phyloP scores from a whole-genome alignment of 2,329 filamentous ascomycete genomes.

The Chalaropsis thielavioides region DNA sequence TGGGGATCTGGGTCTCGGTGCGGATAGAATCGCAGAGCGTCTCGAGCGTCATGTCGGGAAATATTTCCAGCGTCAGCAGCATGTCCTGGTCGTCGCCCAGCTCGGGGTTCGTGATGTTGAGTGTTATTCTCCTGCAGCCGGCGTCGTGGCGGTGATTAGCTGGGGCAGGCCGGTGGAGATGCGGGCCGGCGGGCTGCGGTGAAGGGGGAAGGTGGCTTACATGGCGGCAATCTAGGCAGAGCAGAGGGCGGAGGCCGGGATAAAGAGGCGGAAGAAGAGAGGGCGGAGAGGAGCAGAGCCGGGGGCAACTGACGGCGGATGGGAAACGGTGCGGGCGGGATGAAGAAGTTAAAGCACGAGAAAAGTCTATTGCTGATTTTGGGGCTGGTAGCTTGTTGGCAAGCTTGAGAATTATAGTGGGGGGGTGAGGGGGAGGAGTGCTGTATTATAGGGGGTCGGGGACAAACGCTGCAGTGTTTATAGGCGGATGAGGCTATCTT shows the following conservation, averaged over 20 bases:
- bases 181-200: no score
- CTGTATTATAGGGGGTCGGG: no score
- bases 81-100: conserved; percentile 49
- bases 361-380: neutral
- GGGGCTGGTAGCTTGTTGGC: neutral
- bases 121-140: conserved; percentile 62
- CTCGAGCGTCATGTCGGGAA: conserved; percentile 66
- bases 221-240: neutral
- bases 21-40: conserved; percentile 80
- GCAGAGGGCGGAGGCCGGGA: neutral
- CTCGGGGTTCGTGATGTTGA: conserved; percentile 67
- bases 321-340: neutral
- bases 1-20: conserved; percentile 62
- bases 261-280: no score
- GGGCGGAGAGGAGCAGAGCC: neutral
- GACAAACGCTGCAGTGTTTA: no score
- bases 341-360: neutral
- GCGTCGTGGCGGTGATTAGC: neutral
- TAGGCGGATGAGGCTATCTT: no score
- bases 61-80: conserved; percentile 69
- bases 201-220: neutral
- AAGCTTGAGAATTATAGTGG: neutral
- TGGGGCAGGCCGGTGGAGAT: neutral
- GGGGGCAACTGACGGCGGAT: neutral
- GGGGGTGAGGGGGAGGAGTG: neutral